phyloP scores from a whole-genome alignment of 192 early-diverging fungal species.

The Gaertneriomyces semiglobifer region DNA sequence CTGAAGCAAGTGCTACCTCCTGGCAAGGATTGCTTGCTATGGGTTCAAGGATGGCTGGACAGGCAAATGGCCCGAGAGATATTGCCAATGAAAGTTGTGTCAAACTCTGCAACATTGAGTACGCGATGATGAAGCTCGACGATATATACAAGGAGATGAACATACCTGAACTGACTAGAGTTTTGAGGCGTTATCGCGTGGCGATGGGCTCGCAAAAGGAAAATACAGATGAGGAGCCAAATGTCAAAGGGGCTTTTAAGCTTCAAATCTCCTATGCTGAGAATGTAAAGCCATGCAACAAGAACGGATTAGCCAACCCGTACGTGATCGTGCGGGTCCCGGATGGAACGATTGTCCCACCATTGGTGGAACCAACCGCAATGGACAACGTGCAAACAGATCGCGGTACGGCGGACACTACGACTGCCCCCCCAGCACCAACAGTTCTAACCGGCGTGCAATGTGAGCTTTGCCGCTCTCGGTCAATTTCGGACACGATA shows the following conservation, averaged over 20 bases:
- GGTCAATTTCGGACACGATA: slow-evolving; percentile 46
- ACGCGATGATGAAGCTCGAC: slow-evolving; percentile 49
- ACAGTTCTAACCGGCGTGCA: slow-evolving; percentile 38
- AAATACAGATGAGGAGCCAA: slow-evolving; percentile 30
- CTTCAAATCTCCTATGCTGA: slow-evolving; percentile 52
- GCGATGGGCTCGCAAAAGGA: slow-evolving; percentile 39
- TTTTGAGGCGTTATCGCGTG: slow-evolving; percentile 42
- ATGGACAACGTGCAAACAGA: slow-evolving; percentile 1
- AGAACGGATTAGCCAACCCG: slow-evolving; percentile 50
- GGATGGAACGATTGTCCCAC: slow-evolving; percentile 51
- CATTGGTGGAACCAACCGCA: slow-evolving; percentile 29
- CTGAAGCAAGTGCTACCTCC: slow-evolving; percentile 5
- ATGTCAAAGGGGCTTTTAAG: slow-evolving; percentile 44
- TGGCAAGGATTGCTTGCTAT: slow-evolving; percentile 37
- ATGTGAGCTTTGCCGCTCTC: slow-evolving; percentile 48
- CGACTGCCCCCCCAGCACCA: slow-evolving; percentile 13
- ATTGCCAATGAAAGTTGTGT: slow-evolving; percentile 54
- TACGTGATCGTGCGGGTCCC: slow-evolving; percentile 53
- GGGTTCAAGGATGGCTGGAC: slow-evolving; percentile 17
- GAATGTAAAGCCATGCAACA: slow-evolving; percentile 54
- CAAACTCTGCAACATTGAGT: slow-evolving; percentile 57
- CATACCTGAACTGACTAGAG: slow-evolving; percentile 37
- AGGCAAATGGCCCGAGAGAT: slow-evolving; percentile 41
- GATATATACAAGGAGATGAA: slow-evolving; percentile 57
- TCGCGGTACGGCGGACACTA: not conserved